Conservation (phyloP, 148 eudicot species). For the Fagopyrum tataricum region DNA sequence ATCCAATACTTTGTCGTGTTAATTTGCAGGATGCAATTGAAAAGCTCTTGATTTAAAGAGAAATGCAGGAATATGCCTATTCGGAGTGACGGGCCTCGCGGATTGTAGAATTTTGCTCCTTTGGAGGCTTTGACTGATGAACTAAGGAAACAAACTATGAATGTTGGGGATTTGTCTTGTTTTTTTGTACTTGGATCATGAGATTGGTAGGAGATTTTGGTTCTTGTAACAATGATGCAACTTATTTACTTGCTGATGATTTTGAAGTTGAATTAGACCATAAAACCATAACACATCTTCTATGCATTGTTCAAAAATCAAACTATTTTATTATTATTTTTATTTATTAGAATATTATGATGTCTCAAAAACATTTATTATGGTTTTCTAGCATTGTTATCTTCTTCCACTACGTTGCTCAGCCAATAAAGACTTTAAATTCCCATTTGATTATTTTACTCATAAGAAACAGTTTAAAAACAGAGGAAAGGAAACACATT, state of each 20-base stretch:
- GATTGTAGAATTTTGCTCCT: slow-evolving; percentile 31
- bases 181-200: not conserved
- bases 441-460: no score
- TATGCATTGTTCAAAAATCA: not conserved
- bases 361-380: no score
- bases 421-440: no score
- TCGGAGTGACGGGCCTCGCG: slow-evolving; percentile 74
- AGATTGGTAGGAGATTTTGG: not conserved
- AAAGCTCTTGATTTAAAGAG: slow-evolving; percentile 66
- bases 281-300: not conserved
- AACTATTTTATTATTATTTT: not conserved
- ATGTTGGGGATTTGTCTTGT: not conserved
- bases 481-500: no score
- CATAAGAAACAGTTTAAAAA: no score
- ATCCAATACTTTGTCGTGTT: not conserved
- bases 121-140: slow-evolving; percentile 72
- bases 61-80: slow-evolving; percentile 19
- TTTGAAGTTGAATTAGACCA: not conserved
- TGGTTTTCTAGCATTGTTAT: no score
- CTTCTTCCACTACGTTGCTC: no score
- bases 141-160: not conserved
- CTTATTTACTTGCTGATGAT: not conserved
- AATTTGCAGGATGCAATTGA: slow-evolving; percentile 71
- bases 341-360: no score
- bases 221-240: not conserved